phyloP scores from a whole-genome alignment of 2,329 filamentous ascomycete species.

The Colletotrichum sansevieriae region DNA sequence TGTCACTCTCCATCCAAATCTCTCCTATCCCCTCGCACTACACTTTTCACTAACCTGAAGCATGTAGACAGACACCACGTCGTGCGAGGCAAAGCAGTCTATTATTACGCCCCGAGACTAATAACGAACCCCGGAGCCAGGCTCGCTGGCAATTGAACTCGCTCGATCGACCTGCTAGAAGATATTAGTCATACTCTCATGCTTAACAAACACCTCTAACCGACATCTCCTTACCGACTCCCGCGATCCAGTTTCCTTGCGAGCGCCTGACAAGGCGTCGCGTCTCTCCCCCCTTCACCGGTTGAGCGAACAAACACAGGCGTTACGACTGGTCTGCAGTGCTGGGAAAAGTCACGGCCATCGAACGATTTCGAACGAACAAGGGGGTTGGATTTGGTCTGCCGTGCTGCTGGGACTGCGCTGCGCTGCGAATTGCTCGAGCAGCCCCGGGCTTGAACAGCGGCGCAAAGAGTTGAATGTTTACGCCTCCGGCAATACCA shows the following conservation, averaged over 20 bases:
- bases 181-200: background rate
- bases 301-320: background rate
- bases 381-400: background rate
- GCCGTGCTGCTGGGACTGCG: background rate
- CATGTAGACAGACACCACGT: conserved; percentile 1
- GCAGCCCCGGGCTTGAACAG: background rate
- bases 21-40: background rate
- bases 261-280: background rate
- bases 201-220: background rate
- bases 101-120: background rate
- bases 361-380: background rate
- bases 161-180: background rate
- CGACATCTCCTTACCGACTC: background rate
- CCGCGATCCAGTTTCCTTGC: background rate
- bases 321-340: background rate
- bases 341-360: background rate
- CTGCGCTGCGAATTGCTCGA: background rate
- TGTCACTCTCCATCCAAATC: background rate
- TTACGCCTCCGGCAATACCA: background rate
- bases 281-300: background rate
- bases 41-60: background rate
- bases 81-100: background rate
- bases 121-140: background rate
- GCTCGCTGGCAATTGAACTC: background rate
- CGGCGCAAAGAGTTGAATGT: background rate